phyloP scores from a whole-genome alignment of 306 rosid genomes.

The Casuarina cunninghamiana region DNA sequence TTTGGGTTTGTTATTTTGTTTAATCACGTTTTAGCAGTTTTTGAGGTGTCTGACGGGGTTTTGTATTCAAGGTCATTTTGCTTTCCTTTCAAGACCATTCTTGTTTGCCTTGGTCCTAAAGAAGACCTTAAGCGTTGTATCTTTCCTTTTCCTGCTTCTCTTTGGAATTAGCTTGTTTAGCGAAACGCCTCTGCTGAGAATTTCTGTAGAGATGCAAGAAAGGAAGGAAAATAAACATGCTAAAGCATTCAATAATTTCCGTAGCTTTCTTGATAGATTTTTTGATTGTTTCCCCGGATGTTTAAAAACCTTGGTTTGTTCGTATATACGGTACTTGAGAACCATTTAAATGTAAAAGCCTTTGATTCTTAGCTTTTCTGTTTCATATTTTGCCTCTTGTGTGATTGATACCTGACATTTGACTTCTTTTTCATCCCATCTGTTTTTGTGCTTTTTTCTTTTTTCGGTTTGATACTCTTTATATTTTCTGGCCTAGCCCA shows the following conservation, averaged over 20 bases:
- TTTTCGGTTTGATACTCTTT: slow-evolving; percentile 4
- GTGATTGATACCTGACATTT: slow-evolving; percentile 26
- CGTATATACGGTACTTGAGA: slow-evolving; percentile 1
- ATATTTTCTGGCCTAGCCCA: slow-evolving; percentile 7
- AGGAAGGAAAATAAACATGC: slow-evolving; percentile 16
- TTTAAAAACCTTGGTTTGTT: slow-evolving; percentile 20
- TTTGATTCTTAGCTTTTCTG: slow-evolving; percentile 6
- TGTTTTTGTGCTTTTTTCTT: slow-evolving; percentile 17
- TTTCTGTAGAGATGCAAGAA: slow-evolving; percentile 28
- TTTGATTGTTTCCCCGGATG: slow-evolving; percentile 1
- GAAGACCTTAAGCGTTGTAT: slow-evolving; percentile 33
- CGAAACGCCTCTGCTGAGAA: slow-evolving; percentile 33
- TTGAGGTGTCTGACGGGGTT: slow-evolving; percentile 25
- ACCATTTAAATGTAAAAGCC: slow-evolving; percentile 16
- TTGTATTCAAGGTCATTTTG: slow-evolving; percentile 25
- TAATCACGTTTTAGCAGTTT: slow-evolving; percentile 30
- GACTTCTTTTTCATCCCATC: slow-evolving; percentile 22
- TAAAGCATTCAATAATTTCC: slow-evolving; percentile 25
- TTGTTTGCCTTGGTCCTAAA: slow-evolving; percentile 29
- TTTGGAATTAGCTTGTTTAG: slow-evolving; percentile 31
- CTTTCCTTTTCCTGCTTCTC: slow-evolving; percentile 39
- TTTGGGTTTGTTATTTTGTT: slow-evolving; percentile 23
- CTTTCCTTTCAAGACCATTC: slow-evolving; percentile 34
- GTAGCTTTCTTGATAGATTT: slow-evolving; percentile 15
- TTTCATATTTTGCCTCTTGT: slow-evolving; percentile 16